Conservation (phyloP, 2,329 filamentous ascomycete species). For the Didymella pomorum region DNA sequence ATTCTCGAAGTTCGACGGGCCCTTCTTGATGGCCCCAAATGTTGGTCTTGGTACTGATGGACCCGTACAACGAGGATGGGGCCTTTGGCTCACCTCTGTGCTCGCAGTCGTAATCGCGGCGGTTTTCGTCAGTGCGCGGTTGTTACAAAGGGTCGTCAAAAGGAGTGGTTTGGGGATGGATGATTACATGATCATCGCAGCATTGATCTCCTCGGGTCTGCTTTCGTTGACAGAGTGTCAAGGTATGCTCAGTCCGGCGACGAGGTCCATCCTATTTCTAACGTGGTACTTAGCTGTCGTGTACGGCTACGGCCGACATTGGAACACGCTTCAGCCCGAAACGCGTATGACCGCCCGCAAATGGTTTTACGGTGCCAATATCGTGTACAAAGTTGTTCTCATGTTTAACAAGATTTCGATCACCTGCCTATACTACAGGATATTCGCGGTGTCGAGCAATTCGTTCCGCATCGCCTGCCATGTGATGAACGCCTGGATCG, state of each 20-base stretch:
- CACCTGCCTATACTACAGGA: constrained; percentile 45
- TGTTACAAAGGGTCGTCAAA: constrained; percentile 29
- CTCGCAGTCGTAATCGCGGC: constrained; percentile 30
- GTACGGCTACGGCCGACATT: constrained; percentile 33
- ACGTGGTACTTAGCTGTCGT: constrained; percentile 28
- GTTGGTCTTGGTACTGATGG: constrained; percentile 36
- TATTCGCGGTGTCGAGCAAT: constrained; percentile 40
- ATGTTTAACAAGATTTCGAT: constrained; percentile 48
- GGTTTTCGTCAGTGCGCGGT: constrained; percentile 29
- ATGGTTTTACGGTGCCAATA: constrained; percentile 45
- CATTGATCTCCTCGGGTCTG: constrained; percentile 29
- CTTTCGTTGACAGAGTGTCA: constrained; percentile 36
- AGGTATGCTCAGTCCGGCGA: constrained; percentile 20
- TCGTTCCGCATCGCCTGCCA: constrained; percentile 39
- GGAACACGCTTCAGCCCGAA: constrained; percentile 22
- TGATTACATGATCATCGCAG: constrained; percentile 36
- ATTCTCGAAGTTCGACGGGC: background rate
- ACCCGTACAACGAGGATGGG: constrained; percentile 33
- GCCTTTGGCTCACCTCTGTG: constrained; percentile 34
- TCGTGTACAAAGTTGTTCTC: constrained; percentile 51
- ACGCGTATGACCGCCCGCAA: constrained; percentile 30
- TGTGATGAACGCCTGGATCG: constrained; percentile 40
- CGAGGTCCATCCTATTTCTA: background rate
- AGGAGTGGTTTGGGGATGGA: constrained; percentile 31
- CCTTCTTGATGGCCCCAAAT: constrained; percentile 28